Conservation (phyloP, 2,329 filamentous ascomycete species). For the Ophiocordyceps camponoti-rufipedis region DNA sequence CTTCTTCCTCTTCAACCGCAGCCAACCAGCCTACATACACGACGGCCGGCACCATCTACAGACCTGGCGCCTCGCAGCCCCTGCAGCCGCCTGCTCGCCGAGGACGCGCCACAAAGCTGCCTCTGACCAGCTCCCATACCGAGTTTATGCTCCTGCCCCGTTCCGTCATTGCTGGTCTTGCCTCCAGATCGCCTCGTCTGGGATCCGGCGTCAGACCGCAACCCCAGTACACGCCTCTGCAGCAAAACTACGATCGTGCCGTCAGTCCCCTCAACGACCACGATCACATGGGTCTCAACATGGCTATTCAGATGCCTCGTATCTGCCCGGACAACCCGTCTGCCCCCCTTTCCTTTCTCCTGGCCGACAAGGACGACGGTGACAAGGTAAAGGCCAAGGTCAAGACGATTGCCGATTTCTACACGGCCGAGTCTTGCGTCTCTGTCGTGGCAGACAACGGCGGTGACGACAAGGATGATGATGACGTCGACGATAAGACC, state of each 20-base stretch:
- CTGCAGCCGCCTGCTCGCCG: constrained; percentile 33
- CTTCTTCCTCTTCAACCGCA: constrained; percentile 7
- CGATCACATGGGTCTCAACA: constrained; percentile 9
- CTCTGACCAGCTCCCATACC: constrained; percentile 9
- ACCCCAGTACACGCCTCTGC: constrained; percentile 29
- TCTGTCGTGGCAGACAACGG: constrained; percentile 4
- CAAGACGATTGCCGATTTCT: constrained; percentile 8
- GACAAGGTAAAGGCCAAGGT: constrained; percentile 6
- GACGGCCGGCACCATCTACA: constrained; percentile 37
- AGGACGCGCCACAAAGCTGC: constrained; percentile 26
- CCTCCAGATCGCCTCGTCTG: constrained; percentile 9
- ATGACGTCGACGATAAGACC: no score
- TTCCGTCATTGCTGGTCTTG: constrained; percentile 16
- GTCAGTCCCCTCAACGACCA: constrained; percentile 18
- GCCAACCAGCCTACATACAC: constrained; percentile 27
- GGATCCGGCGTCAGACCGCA: constrained; percentile 4
- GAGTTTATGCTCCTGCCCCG: constrained; percentile 19
- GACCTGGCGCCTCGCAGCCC: constrained; percentile 24
- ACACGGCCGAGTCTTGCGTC: constrained; percentile 5
- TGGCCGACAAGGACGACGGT: constrained; percentile 5
- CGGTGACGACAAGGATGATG: constrained; percentile 4
- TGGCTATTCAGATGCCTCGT: constrained; percentile 9
- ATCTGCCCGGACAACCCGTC: constrained; percentile 11
- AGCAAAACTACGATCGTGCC: constrained; percentile 35
- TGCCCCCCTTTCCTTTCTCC: constrained; percentile 5